Evolutionary conservation across 139 green algal species (phyloP), one percentile per base, ranked within the genome.

Genomic region (Coelastrella sp.): DNA sequence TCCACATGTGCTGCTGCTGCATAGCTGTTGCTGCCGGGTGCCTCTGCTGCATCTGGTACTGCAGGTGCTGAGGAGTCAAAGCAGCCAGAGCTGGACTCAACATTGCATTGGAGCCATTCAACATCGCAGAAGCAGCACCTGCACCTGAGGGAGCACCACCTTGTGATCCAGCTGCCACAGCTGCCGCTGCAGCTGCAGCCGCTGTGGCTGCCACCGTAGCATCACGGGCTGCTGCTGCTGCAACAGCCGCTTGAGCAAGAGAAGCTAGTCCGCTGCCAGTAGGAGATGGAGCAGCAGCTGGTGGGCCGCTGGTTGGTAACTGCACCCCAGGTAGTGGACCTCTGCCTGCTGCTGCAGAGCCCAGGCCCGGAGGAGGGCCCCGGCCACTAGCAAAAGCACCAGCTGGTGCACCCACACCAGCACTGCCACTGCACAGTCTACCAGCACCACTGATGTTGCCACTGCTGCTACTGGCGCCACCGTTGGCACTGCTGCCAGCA

Each of bases 31-130:
- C 84, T 14, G 35, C 49, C 4, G 65, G 66, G 66, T 81, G 84
- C 68, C 49, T 66, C 84, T 81, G 84, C 84, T 88, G 84, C 68
- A 78, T 11, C 68, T 88, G 84, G n/a, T 80, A 49, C 84, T 88
- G 84, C 68, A 88, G 20, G 66, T 88, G 84, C 68, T 81, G 84
- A 12, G 84, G 20, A 14, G 84, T 81, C 4, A 81, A 73, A 4
- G 35, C 84, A 70, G 49, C 82, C 27, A 87, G 14, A 11, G 27
- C 84, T 7, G 84, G 49, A 65, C n/a, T 49, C 57, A 57, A 59
- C 84, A 88, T 68, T 0, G 61, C 82, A 35, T 12, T 22, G 14
- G 84, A 68, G 6, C 84, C 84, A 58, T 88, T 88, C 5, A 88
- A 12, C 68, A 88, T 76, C 61, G 84, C 19, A 57, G 66, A 8